Evolutionary conservation across 2,329 filamentous ascomycete genomes (phyloP).

Genomic region (Rhynchosporium agropyri): DNA sequence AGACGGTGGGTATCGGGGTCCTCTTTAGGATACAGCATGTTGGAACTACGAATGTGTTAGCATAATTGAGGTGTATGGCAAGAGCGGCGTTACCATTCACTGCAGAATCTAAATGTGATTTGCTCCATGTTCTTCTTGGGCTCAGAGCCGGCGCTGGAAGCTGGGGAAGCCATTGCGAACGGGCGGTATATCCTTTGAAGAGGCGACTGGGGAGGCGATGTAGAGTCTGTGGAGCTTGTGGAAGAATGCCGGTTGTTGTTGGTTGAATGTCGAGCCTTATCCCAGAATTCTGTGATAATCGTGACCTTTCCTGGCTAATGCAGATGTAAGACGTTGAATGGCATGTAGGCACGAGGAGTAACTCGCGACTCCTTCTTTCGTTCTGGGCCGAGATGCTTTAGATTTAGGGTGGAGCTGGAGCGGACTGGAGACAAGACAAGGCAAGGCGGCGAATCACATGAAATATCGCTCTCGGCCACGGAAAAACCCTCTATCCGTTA

Average conservation of each 20-base stretch:
- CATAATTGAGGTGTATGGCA: constrained; percentile 21
- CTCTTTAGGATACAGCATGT: constrained; percentile 97
- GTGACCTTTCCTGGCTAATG: no score
- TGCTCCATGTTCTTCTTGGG: constrained; percentile 64
- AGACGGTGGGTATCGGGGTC: constrained; percentile 81
- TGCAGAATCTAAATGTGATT: constrained; percentile 97
- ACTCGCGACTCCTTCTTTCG: no score
- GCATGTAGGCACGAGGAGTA: no score
- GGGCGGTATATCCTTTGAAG: constrained; percentile 1
- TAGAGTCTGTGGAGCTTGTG: background rate
- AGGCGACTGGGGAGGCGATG: background rate
- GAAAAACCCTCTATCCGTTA: no score
- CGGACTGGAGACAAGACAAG: no score
- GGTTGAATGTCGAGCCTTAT: background rate
- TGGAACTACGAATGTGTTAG: constrained; percentile 63
- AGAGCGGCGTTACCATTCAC: constrained; percentile 71
- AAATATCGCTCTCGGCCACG: no score
- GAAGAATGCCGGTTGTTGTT: background rate
- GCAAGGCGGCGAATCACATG: no score
- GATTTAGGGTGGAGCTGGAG: no score
- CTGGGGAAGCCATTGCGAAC: constrained; percentile 60
- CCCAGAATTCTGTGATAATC: no score
- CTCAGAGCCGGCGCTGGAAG: constrained; percentile 52
- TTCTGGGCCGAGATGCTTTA: no score
- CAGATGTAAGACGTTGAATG: no score